A percentile compares a stretch with the other conserved stretches of the same genome.
Evolutionary conservation across 2,329 filamentous ascomycete species (phyloP).

Genomic region (Shiraia bambusicola): DNA sequence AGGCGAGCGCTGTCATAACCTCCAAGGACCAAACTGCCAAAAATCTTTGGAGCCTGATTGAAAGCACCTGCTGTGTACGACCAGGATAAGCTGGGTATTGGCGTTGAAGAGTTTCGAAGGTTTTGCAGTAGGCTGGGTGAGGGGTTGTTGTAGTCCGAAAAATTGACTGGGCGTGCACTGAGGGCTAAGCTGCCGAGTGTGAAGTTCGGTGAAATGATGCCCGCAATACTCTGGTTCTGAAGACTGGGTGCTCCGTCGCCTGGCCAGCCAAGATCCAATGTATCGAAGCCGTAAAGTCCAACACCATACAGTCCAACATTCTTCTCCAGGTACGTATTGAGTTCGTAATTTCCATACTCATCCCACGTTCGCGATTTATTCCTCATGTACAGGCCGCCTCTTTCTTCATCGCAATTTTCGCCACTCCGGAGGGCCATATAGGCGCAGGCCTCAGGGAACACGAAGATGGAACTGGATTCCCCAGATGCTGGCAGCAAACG

Average conservation of each 20-base stretch:
- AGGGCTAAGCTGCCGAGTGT: slow-evolving; percentile 45
- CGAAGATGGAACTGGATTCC: slow-evolving; percentile 40
- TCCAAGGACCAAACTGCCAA: slow-evolving; percentile 42
- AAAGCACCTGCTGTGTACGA: slow-evolving; percentile 47
- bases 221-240: slow-evolving; percentile 41
- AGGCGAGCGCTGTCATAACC: slow-evolving; percentile 43
- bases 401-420: slow-evolving; percentile 29
- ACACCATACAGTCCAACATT: slow-evolving; percentile 31
- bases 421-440: slow-evolving; percentile 24
- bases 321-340: slow-evolving; percentile 30
- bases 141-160: slow-evolving; percentile 39
- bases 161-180: slow-evolving; percentile 41
- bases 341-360: slow-evolving; percentile 33
- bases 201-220: slow-evolving; percentile 38
- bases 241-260: slow-evolving; percentile 26
- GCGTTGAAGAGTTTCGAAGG: slow-evolving; percentile 27
- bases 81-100: slow-evolving; percentile 43
- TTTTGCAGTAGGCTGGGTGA: slow-evolving; percentile 34
- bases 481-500: slow-evolving; percentile 35
- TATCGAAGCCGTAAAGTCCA: slow-evolving; percentile 42
- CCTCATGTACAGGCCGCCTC: slow-evolving; percentile 33
- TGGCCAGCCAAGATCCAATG: slow-evolving; percentile 32
- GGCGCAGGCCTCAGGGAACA: slow-evolving; percentile 39
- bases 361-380: slow-evolving; percentile 40
- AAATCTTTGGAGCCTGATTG: slow-evolving; percentile 27